Evolutionary conservation across 345 rosid species (phyloP).

Genomic region (Psidium friedrichsthalianum): DNA sequence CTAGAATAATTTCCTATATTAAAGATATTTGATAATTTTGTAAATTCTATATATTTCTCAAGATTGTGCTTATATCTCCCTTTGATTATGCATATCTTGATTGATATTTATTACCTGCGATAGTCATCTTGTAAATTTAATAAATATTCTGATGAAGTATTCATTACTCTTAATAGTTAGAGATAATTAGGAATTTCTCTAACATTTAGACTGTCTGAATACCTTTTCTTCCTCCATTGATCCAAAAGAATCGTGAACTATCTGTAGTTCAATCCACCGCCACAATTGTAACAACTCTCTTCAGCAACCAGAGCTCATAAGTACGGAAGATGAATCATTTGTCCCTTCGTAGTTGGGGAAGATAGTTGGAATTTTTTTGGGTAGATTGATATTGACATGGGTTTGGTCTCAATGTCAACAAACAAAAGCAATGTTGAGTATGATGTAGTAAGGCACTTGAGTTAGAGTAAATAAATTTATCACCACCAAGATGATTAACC

Average conservation of each 20-base stretch:
- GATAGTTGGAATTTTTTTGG: not conserved
- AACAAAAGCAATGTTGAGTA: not conserved
- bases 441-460: not conserved
- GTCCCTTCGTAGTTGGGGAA: not conserved
- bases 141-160: too few species aligned
- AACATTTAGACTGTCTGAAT: not conserved
- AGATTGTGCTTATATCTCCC: too few species aligned
- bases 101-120: too few species aligned
- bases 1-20: too few species aligned
- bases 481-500: not conserved
- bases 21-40: too few species aligned
- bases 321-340: not conserved
- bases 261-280: not conserved
- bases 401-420: not conserved
- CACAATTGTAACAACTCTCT: not conserved
- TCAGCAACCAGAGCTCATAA: not conserved
- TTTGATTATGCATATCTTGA: too few species aligned
- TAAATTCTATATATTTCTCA: too few species aligned
- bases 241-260: not conserved
- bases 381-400: not conserved
- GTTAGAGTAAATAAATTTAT: not conserved
- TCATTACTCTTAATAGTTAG: too few species aligned
- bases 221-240: not conserved
- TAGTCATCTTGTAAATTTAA: too few species aligned
- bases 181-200: too few species aligned